phyloP scores from a whole-genome alignment of 331 rosid species.

The Quercus phellos region DNA sequence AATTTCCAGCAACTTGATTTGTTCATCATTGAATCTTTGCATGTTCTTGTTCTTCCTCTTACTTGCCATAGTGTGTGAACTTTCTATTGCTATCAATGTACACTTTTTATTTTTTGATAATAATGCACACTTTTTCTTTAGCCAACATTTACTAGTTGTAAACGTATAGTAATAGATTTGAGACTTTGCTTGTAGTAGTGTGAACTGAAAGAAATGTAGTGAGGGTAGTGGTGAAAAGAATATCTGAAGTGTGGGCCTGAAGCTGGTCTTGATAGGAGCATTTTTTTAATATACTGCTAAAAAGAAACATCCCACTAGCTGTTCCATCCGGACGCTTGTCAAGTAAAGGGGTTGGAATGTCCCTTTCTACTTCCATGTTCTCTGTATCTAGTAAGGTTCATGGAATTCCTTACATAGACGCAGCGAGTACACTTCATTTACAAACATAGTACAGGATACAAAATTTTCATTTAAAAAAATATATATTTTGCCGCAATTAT shows the following conservation, averaged over 20 bases:
- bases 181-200: background rate
- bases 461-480: no score
- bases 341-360: background rate
- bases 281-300: background rate
- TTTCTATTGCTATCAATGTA: background rate
- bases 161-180: background rate
- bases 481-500: no score
- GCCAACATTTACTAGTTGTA: background rate
- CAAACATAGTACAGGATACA: no score
- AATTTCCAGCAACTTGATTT: conserved; percentile 62
- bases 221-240: background rate
- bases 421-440: background rate
- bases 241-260: background rate
- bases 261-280: background rate
- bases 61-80: background rate
- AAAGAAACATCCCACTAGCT: background rate
- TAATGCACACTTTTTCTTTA: background rate
- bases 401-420: background rate
- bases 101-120: background rate
- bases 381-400: no score
- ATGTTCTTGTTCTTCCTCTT: conserved; percentile 53
- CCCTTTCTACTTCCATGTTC: background rate
- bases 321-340: background rate
- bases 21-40: conserved; percentile 77
- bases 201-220: background rate